Evolutionary conservation across 352 stramenopile species (phyloP).

Genomic region (Saprolegnia parasitica): DNA sequence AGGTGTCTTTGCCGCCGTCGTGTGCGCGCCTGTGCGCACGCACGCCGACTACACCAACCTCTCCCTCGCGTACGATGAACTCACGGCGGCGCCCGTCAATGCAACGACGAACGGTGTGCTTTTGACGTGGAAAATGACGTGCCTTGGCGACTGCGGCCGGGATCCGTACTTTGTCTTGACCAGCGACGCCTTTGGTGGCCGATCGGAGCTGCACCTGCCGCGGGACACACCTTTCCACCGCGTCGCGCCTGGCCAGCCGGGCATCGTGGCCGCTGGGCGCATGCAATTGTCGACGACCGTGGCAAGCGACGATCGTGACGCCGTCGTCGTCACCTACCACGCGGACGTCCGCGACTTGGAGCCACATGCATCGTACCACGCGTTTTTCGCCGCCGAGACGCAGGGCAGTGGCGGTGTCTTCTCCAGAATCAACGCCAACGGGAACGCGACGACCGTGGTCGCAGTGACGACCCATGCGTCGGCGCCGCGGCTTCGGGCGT

Average conservation of each 20-base stretch:
- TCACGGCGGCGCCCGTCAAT: conserved; percentile 38
- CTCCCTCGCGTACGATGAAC: conserved; percentile 52
- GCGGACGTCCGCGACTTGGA: conserved; percentile 40
- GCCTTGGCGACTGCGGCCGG: conserved; percentile 34
- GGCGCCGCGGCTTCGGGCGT: conserved; percentile 42
- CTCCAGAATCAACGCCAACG: conserved; percentile 44
- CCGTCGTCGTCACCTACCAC: conserved; percentile 39
- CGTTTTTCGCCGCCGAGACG: conserved; percentile 77
- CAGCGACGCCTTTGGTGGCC: conserved; percentile 38
- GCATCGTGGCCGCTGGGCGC: conserved; percentile 46
- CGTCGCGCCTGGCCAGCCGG: conserved; percentile 34
- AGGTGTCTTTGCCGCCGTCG: conserved; percentile 54
- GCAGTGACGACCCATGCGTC: conserved; percentile 48
- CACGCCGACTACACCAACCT: conserved; percentile 79
- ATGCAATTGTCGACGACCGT: conserved; percentile 29
- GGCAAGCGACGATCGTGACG: conserved; percentile 42
- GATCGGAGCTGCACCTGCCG: conserved; percentile 38
- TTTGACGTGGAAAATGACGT: conserved; percentile 43
- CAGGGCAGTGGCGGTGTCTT: conserved; percentile 60
- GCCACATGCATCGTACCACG: conserved; percentile 48
- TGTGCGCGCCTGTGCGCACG: conserved; percentile 51
- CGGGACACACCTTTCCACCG: conserved; percentile 35
- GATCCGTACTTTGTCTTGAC: conserved; percentile 57
- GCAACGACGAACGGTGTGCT: conserved; percentile 38
- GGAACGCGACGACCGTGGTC: conserved; percentile 32